Evolutionary conservation across 2,329 filamentous ascomycete genomes (phyloP).

Genomic region (Sporothrix globosa): DNA sequence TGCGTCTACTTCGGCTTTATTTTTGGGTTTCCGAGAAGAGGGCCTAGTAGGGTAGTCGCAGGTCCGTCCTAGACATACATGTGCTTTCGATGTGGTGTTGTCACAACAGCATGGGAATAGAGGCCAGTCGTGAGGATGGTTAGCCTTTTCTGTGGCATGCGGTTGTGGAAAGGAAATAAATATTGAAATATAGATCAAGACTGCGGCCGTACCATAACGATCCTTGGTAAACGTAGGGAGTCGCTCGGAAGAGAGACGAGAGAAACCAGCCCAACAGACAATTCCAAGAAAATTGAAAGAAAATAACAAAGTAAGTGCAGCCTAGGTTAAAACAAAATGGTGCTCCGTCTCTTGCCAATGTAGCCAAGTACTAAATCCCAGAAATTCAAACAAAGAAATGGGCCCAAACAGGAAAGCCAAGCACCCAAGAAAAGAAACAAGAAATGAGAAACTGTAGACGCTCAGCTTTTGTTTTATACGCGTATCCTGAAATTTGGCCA

Average conservation of each 20-base stretch:
- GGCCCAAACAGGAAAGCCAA: not conserved
- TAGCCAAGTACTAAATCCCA: not conserved
- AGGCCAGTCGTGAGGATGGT: not conserved
- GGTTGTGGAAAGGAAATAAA: not conserved
- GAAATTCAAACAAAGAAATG: not conserved
- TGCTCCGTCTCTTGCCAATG: not conserved
- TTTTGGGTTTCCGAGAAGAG: not conserved
- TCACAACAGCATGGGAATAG: not conserved
- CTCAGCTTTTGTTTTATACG: slow-evolving; percentile 5
- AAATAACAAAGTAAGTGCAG: not conserved
- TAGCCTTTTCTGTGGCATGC: not conserved
- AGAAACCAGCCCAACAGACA: not conserved
- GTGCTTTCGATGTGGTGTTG: not conserved
- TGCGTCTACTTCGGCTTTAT: not conserved
- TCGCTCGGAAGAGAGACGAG: not conserved
- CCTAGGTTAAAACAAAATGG: not conserved
- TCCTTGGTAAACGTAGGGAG: not conserved
- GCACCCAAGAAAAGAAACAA: not conserved
- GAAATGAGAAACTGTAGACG: not conserved
- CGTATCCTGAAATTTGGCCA: not conserved
- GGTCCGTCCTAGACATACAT: slow-evolving; percentile 3
- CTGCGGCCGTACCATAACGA: not conserved
- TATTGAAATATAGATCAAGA: slow-evolving; percentile 8
- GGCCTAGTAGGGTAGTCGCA: not conserved
- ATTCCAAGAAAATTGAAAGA: not conserved